Evolutionary conservation across 805 yeast genomes (phyloP).

Genomic region (Blastobotrys americana): DNA sequence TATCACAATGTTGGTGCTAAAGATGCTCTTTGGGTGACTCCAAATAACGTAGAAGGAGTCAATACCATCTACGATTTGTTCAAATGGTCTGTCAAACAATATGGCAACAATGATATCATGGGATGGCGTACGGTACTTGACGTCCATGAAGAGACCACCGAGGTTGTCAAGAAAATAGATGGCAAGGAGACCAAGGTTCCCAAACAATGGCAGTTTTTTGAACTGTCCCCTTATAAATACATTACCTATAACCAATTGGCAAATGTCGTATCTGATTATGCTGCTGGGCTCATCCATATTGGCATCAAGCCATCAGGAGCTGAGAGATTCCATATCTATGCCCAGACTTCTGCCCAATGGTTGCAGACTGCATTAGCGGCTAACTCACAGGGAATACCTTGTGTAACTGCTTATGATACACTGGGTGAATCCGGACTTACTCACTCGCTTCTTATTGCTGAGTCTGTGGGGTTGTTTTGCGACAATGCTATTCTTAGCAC

Average conservation of each 20-base stretch:
- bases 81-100: conserved; percentile 51
- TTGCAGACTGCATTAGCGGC: conserved; percentile 79
- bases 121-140: conserved; percentile 76
- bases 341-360: conserved; percentile 85
- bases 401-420: conserved; percentile 95
- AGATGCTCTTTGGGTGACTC: conserved; percentile 45
- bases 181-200: conserved; percentile 67
- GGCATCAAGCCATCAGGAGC: conserved; percentile 60
- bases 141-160: conserved; percentile 67
- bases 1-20: conserved; percentile 29
- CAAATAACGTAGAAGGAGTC: conserved; percentile 51
- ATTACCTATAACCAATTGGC: conserved; percentile 54
- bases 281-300: conserved; percentile 66
- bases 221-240: conserved; percentile 64
- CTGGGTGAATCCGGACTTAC: conserved; percentile 76
- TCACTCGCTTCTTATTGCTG: conserved; percentile 80
- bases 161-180: conserved; percentile 64
- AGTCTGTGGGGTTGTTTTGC: conserved; percentile 69
- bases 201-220: conserved; percentile 84
- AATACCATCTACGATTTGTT: conserved; percentile 65
- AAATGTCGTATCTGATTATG: conserved; percentile 44
- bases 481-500: conserved; percentile 67
- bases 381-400: conserved; percentile 69
- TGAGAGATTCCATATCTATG: conserved; percentile 74
- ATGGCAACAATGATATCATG: conserved; percentile 50